Conservation (phyloP, 2,329 filamentous ascomycete genomes). For the Aspergillus brunneoviolaceus region DNA sequence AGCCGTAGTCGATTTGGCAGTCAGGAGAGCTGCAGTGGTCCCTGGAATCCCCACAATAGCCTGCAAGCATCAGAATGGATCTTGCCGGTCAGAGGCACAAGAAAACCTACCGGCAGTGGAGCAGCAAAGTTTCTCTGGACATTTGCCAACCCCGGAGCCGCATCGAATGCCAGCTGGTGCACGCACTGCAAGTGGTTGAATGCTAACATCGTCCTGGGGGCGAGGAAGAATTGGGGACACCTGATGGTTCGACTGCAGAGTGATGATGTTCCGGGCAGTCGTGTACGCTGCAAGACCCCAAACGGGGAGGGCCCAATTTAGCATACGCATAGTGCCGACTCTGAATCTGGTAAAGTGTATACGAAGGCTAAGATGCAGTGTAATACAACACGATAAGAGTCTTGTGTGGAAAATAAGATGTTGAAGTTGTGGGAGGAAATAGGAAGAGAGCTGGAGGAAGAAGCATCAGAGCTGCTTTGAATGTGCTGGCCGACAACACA, state of each 20-base stretch:
- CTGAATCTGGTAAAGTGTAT: slow-evolving; percentile 8
- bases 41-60: slow-evolving; percentile 39
- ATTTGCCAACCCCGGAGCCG: slow-evolving; percentile 36
- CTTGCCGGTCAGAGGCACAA: background rate
- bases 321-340: slow-evolving; percentile 24
- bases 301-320: slow-evolving; percentile 15
- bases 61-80: slow-evolving; percentile 21
- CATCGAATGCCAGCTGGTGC: slow-evolving; percentile 30
- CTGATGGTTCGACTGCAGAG: slow-evolving; percentile 10
- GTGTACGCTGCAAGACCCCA: slow-evolving; percentile 14
- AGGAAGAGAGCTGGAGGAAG: background rate
- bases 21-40: slow-evolving; percentile 43
- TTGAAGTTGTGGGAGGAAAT: background rate
- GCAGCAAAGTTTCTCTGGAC: slow-evolving; percentile 39
- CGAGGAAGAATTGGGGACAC: background rate
- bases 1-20: slow-evolving; percentile 41
- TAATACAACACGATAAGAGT: slow-evolving; percentile 20
- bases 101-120: slow-evolving; percentile 36
- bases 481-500: background rate
- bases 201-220: background rate
- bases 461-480: background rate
- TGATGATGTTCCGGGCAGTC: slow-evolving; percentile 17
- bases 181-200: slow-evolving; percentile 14
- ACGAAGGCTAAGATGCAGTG: slow-evolving; percentile 23
- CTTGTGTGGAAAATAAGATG: slow-evolving; percentile 8